phyloP scores from a whole-genome alignment of 2,329 filamentous ascomycete genomes.

The Decorospora gaudefroyi region DNA sequence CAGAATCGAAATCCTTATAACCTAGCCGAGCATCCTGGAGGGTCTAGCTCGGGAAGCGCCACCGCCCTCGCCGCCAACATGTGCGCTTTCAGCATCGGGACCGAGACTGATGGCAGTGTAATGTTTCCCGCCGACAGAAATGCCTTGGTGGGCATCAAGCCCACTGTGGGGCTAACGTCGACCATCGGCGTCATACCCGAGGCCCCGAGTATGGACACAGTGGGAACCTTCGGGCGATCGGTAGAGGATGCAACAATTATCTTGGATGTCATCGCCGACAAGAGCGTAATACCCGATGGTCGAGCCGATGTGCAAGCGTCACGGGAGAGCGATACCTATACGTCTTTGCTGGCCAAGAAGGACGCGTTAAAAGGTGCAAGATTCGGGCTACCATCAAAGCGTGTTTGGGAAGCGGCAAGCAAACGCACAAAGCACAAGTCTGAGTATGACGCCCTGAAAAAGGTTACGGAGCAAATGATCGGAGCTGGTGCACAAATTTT shows the following conservation, averaged over 20 bases:
- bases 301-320: constrained; percentile 60
- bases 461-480: no score
- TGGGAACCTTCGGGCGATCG: constrained; percentile 69
- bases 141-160: constrained; percentile 73
- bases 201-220: constrained; percentile 68
- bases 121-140: constrained; percentile 74
- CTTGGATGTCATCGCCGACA: constrained; percentile 70
- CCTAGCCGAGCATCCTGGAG: constrained; percentile 67
- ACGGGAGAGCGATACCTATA: no score
- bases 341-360: constrained; percentile 60
- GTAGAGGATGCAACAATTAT: constrained; percentile 70
- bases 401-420: constrained; percentile 69
- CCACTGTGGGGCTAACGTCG: constrained; percentile 73
- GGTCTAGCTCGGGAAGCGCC: constrained; percentile 69
- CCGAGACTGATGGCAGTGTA: constrained; percentile 70
- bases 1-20: constrained; percentile 62
- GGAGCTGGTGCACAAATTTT: constrained; percentile 67
- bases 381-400: constrained; percentile 73
- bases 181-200: constrained; percentile 64
- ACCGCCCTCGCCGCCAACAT: constrained; percentile 67
- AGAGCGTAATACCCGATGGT: no score
- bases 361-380: constrained; percentile 62
- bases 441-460: no score
- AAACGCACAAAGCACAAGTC: constrained; percentile 61
- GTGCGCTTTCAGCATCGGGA: constrained; percentile 39